A percentile compares a stretch with the other conserved stretches of the same genome.
phyloP scores from a whole-genome alignment of 192 early-diverging fungal species.

The Coemansia sp. region DNA sequence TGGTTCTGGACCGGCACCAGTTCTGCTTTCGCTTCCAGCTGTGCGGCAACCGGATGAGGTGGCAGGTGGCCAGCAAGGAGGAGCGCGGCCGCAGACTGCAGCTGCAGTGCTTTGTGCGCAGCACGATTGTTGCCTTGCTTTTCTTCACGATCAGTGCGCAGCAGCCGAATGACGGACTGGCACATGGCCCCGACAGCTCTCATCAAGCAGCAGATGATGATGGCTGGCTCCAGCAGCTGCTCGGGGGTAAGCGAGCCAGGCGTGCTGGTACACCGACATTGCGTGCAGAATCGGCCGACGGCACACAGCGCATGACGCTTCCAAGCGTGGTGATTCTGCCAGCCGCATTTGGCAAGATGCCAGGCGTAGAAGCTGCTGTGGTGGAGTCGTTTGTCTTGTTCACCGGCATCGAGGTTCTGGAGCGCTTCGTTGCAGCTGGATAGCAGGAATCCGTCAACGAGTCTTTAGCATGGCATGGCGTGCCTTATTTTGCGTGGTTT shows the following conservation, averaged over 20 bases:
- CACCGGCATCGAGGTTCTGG: slow-evolving; percentile 47
- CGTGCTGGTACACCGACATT: neutral
- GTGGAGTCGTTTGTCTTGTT: slow-evolving; percentile 53
- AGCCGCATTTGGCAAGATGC: slow-evolving; percentile 30
- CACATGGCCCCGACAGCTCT: neutral
- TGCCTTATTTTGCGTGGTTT: too few relatives aligned
- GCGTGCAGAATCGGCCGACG: neutral
- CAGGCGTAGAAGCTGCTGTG: slow-evolving; percentile 22
- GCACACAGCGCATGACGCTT: neutral
- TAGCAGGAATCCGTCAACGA: neutral
- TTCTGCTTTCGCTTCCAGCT: slow-evolving; percentile 54
- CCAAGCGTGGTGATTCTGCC: slow-evolving; percentile 36
- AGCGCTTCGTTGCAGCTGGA: slow-evolving; percentile 22
- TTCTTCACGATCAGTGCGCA: slow-evolving; percentile 5
- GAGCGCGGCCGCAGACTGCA: slow-evolving; percentile 10
- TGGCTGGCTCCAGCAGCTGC: neutral
- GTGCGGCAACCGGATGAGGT: slow-evolving; percentile 46
- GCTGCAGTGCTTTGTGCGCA: slow-evolving; percentile 49
- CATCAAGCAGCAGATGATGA: neutral
- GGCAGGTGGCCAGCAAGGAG: slow-evolving; percentile 20
- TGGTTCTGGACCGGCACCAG: slow-evolving; percentile 51
- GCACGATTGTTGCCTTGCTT: slow-evolving; percentile 30
- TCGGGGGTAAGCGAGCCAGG: neutral
- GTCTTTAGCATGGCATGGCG: neutral
- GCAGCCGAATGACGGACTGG: neutral